Evolutionary conservation across 2,329 filamentous ascomycete genomes (phyloP).

Genomic region (Anthostomella pinea): DNA sequence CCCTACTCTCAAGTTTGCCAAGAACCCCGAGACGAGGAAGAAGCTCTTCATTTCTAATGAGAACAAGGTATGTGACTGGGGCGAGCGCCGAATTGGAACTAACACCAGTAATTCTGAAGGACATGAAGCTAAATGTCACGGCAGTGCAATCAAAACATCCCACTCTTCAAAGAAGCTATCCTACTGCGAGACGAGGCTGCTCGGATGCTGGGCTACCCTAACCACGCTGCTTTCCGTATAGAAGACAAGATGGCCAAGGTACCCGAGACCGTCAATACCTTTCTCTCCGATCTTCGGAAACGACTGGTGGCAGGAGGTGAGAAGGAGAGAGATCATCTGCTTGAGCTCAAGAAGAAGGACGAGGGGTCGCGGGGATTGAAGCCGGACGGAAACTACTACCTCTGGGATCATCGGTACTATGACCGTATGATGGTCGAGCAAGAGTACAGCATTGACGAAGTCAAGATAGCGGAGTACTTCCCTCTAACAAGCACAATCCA

Average conservation of each 20-base stretch:
- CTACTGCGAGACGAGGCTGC: slow-evolving; percentile 75
- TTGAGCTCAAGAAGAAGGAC: slow-evolving; percentile 71
- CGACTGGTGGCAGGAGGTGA: slow-evolving; percentile 66
- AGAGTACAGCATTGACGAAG: slow-evolving; percentile 76
- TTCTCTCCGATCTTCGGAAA: slow-evolving; percentile 66
- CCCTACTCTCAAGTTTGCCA: slow-evolving; percentile 74
- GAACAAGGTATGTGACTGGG: slow-evolving; percentile 58
- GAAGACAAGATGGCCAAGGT: slow-evolving; percentile 86
- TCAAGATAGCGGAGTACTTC: slow-evolving; percentile 81
- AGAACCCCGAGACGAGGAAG: slow-evolving; percentile 65
- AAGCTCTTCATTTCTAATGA: slow-evolving; percentile 72
- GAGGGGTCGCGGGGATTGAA: slow-evolving; percentile 55
- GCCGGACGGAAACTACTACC: slow-evolving; percentile 69
- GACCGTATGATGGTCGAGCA: slow-evolving; percentile 77
- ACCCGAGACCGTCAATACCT: slow-evolving; percentile 67
- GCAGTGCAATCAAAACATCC: slow-evolving; percentile 65
- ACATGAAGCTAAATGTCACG: slow-evolving; percentile 13
- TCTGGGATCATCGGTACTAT: slow-evolving; percentile 82
- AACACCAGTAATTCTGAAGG: not conserved
- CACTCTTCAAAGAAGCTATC: slow-evolving; percentile 72
- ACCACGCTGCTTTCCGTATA: slow-evolving; percentile 73
- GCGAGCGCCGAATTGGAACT: not conserved
- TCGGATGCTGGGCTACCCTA: slow-evolving; percentile 70
- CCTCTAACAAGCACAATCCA: slow-evolving; percentile 70
- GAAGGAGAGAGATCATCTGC: slow-evolving; percentile 68